These are phyloP conservation scores for Solanum paucissectum DNA, from an alignment of 257 asterid species.

Conservation along the genomic window DNA sequence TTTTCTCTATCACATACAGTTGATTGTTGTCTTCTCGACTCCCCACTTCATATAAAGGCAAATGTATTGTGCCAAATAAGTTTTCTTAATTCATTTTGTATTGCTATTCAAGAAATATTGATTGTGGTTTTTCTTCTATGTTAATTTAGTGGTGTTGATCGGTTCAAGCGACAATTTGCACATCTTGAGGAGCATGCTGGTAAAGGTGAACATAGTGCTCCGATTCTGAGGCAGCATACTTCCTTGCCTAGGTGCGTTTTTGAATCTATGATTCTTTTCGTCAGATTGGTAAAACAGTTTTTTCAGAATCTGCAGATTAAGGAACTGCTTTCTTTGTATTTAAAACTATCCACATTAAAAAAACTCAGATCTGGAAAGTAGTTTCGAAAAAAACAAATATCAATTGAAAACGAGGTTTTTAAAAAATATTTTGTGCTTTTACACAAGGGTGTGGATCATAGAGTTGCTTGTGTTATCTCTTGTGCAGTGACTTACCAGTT, in stretches of 20 bases:
- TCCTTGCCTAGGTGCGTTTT: constrained; percentile 74
- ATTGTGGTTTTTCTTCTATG: not conserved
- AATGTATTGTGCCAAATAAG: not conserved
- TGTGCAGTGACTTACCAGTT: not conserved
- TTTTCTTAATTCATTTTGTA: not conserved
- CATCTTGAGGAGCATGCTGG: constrained; percentile 85
- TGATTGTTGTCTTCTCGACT: not conserved
- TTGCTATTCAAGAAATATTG: constrained; percentile 5
- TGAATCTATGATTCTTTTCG: not conserved
- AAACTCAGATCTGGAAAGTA: not conserved
- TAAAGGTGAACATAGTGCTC: constrained; percentile 72
- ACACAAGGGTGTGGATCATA: not conserved
- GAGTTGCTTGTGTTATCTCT: not conserved
- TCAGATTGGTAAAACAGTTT: not conserved
- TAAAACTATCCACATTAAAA: not conserved
- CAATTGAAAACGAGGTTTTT: not conserved
- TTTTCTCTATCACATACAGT: not conserved
- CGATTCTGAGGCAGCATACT: constrained; percentile 69
- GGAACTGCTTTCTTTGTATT: not conserved
- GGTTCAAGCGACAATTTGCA: constrained; percentile 93
- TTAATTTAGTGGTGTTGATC: constrained; percentile 74
- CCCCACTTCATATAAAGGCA: not conserved
- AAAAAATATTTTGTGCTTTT: not conserved
- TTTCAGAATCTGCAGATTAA: not conserved
- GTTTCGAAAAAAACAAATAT: not conserved